Base-by-base conservation (phyloP, 2,329 filamentous ascomycete species). In the Colletotrichum sp. region DNA sequence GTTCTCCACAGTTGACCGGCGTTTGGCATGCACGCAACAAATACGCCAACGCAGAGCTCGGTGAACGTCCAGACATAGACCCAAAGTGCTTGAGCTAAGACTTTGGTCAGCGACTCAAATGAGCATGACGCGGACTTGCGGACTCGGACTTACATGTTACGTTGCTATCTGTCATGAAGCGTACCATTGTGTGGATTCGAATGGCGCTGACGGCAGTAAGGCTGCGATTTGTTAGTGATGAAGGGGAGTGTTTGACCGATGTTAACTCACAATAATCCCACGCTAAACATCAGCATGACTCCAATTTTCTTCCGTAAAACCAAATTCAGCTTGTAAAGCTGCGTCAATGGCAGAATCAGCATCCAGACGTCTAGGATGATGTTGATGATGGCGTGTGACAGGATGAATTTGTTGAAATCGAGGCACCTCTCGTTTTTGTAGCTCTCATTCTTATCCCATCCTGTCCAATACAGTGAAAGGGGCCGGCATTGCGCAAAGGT, bases 301-400 rank as follows among this genome's bases (percentile, higher is more conserved):
- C 71, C 67, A 12, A 80, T 28, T 43, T 80, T 80, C 39, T 75
- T 79, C 52, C 68, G 77, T 2, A 57, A 18, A 3, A 72, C 55
- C 39, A 81, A 71, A 3, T 81, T 75, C 12, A 81, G 60, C 4
- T 61, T 34, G 61, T 71, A 79, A 1, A 81, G 67, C 24, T 71
- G 72, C 12, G 61, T 75, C 16, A 80, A 36, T 1, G 80, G 79
- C 1, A 78, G 24, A 9, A 79, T 18, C 3, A 81, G 70, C 39
- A 81, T 80, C 6, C 74, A 69, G 4, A 80, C 26, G 67, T 81
- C 80, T 5, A 79, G 77, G 1, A 75, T 68, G 12, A 81, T 70
- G 36, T 80, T 80, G 30, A 81, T 66, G 2, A 59, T 67, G 3
- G 72, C 77, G 28, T 73, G 61, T 10, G 21, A 30, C 0, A 73